Evolutionary conservation across 352 stramenopile species (phyloP).

Genomic region (Thraustotheca clavata): DNA sequence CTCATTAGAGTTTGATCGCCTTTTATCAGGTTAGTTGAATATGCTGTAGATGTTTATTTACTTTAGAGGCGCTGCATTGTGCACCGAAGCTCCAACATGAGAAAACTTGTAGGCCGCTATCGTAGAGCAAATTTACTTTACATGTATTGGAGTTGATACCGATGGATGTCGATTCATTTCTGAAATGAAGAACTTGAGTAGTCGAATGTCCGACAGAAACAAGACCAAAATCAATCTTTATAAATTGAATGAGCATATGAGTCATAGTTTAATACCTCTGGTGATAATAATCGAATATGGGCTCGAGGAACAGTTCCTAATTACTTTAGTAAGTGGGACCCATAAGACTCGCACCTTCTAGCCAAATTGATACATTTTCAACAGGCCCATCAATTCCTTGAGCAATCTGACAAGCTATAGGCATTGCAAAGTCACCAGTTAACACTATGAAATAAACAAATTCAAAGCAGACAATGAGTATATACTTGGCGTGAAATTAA

Average conservation of each 20-base stretch:
- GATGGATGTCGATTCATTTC: slow-evolving; percentile 27
- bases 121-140: background rate
- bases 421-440: slow-evolving; percentile 8
- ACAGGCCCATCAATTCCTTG: background rate
- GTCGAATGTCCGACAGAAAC: slow-evolving; percentile 48
- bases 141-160: background rate
- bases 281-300: slow-evolving; percentile 35
- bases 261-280: slow-evolving; percentile 23
- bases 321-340: background rate
- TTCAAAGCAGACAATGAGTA: background rate
- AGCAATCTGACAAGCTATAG: background rate
- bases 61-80: slow-evolving; percentile 7
- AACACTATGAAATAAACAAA: background rate
- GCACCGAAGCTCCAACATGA: slow-evolving; percentile 3
- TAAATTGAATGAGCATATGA: background rate
- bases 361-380: background rate
- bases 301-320: slow-evolving; percentile 34
- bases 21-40: too few species aligned
- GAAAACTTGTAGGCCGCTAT: background rate
- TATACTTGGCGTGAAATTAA: background rate
- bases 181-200: slow-evolving; percentile 29
- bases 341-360: background rate
- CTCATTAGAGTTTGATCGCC: slow-evolving; percentile 40
- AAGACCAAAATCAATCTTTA: slow-evolving; percentile 55
- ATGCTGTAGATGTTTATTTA: slow-evolving; percentile 18